These are phyloP conservation scores for Prunus mongolica DNA, from an alignment of 306 rosid species.

Conservation along the genomic window DNA sequence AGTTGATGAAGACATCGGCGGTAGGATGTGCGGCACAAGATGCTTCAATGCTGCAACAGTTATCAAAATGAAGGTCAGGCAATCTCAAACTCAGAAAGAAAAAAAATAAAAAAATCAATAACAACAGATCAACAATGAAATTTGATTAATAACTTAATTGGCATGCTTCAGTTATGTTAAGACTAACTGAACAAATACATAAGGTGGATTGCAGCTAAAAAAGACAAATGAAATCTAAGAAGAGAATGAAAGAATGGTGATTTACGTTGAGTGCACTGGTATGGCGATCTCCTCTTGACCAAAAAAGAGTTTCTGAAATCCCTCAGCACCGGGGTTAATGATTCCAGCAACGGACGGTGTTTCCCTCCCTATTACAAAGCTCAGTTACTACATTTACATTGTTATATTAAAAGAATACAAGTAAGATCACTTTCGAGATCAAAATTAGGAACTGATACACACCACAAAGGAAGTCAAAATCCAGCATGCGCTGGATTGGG, in stretches of 20 bases:
- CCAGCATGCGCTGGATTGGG: slow-evolving; percentile 98
- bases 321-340: slow-evolving; percentile 94
- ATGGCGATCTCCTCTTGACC: slow-evolving; percentile 99
- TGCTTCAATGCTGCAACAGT: slow-evolving; percentile 78
- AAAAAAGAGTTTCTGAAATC: slow-evolving; percentile 95
- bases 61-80: slow-evolving; percentile 15
- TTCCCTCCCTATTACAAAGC: slow-evolving; percentile 68
- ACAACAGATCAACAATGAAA: background rate
- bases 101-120: background rate
- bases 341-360: slow-evolving; percentile 99
- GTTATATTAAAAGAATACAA: background rate
- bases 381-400: background rate
- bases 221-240: background rate
- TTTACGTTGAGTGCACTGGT: slow-evolving; percentile 90
- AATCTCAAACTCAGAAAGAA: slow-evolving; percentile 22
- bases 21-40: slow-evolving; percentile 98
- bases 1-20: slow-evolving; percentile 98
- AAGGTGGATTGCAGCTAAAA: background rate
- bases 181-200: background rate
- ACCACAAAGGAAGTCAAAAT: slow-evolving; percentile 99
- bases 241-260: slow-evolving; percentile 18
- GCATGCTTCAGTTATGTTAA: background rate
- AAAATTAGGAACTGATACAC: slow-evolving; percentile 14
- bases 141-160: background rate
- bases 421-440: background rate